These are phyloP conservation scores for Nakaseomyces nivariensis DNA, from an alignment of 1,139 yeast species.

Conservation along the genomic window DNA sequence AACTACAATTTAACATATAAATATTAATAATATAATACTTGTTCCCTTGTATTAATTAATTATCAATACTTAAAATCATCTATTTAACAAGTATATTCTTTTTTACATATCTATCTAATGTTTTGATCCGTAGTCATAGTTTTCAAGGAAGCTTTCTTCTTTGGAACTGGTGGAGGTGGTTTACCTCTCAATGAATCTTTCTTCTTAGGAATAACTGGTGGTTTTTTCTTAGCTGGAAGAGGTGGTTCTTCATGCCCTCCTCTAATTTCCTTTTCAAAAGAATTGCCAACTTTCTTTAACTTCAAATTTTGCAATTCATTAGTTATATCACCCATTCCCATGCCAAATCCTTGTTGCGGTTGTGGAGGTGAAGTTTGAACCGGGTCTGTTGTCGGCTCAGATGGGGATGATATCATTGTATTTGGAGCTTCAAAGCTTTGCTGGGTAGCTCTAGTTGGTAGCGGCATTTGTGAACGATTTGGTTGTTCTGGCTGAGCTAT, in stretches of 20 bases:
- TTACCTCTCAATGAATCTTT: constrained; percentile 4
- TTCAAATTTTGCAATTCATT: constrained; percentile 8
- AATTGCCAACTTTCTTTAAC: constrained; percentile 9
- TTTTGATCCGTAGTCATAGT: background rate
- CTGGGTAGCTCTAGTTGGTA: background rate
- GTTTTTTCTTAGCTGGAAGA: constrained; percentile 10
- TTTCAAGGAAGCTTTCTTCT: constrained; percentile 10
- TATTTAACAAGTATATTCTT: too few relatives aligned
- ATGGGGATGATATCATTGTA: background rate
- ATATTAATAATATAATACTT: too few relatives aligned
- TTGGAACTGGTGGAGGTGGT: constrained; percentile 11
- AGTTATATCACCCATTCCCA: background rate
- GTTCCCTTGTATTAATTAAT: too few relatives aligned
- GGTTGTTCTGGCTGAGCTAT: background rate
- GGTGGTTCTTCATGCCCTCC: constrained; percentile 7
- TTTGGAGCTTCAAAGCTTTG: background rate
- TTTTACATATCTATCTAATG: too few relatives aligned
- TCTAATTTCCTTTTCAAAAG: constrained; percentile 5
- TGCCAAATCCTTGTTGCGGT: background rate
- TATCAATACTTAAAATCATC: too few relatives aligned
- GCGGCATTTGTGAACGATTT: background rate
- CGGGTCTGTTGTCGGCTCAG: background rate
- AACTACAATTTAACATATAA: too few relatives aligned
- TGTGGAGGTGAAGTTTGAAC: background rate
- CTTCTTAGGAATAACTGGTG: constrained; percentile 10